These are phyloP conservation scores for Ustulina deusta DNA, from an alignment of 2,329 filamentous ascomycete genomes.

Conservation along the genomic window DNA sequence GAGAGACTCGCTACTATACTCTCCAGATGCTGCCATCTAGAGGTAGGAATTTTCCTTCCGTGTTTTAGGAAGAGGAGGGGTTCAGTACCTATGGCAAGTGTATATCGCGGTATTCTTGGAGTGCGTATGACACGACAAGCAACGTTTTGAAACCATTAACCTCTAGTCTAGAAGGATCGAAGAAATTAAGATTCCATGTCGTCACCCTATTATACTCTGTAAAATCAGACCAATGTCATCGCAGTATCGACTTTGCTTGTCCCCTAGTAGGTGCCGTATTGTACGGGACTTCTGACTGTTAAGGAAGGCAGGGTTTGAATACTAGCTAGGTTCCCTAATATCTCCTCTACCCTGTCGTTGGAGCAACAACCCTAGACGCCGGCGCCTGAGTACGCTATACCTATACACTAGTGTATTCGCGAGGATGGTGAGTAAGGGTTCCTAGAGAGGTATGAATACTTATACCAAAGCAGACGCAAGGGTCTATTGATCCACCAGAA, in stretches of 20 bases:
- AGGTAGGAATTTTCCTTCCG: neutral
- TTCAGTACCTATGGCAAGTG: neutral
- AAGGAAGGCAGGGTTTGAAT: neutral
- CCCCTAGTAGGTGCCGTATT: neutral
- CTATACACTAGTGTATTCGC: neutral
- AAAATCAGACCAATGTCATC: neutral
- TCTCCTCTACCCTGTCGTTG: constrained; percentile 16
- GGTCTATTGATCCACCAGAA: constrained; percentile 12
- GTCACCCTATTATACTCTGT: neutral
- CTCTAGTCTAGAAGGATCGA: constrained; percentile 9
- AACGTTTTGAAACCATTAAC: neutral
- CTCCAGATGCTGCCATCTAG: neutral
- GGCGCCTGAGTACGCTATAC: neutral
- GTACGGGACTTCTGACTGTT: constrained; percentile 4
- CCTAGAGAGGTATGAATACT: neutral
- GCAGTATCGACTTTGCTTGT: neutral
- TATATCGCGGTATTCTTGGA: neutral
- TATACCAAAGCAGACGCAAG: constrained; percentile 20
- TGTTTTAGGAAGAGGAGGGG: neutral
- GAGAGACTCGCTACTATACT: neutral
- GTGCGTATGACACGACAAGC: constrained; percentile 1
- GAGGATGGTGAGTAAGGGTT: neutral
- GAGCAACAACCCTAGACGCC: neutral
- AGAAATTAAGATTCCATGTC: constrained; percentile 4
- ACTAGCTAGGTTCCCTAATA: neutral